Base-by-base conservation (phyloP, 805 yeast genomes). In the Kazachstania psychrophila region DNA sequence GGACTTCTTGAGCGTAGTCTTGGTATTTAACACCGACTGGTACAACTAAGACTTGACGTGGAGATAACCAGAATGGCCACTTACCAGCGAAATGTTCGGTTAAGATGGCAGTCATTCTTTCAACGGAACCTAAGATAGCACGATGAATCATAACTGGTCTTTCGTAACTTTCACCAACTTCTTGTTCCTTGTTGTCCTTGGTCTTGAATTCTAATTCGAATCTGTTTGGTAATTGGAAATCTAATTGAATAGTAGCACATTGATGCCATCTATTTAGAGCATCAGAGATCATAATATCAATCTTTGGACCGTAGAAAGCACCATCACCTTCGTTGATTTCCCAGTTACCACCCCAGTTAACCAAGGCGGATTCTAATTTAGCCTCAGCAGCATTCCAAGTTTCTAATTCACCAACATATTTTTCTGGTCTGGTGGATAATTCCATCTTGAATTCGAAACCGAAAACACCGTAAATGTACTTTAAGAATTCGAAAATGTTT, bases 31-130 rank as follows among this genome's bases (percentile, higher is more conserved):
- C 94, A 57, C 96, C 96, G 52, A 92, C 96, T 51, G 98, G 98
- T 22, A 92, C 92, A 54, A 92, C 94, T 52, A 89, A 70, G 40
- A 89, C 75, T 69, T 92, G 99, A 70, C 98, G 82, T 56, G 99
- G 99, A n/a, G 97, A 88, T 60, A 92, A 73, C 98, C 98, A 92
- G 74, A 92, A 85, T 57, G 99, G 99, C 99, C 99, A 92, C 63
- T 87, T 92, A 56, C 99, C 99, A 59, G 88, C 95, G 67, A 72
- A 92, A 69, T 92, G 98, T 67, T 92, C 99, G 41, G 95, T 88
- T 64, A 92, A 77, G 52, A 92, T 89, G 45, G 96, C 98, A 45
- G 95, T 84, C 97, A 92, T 88, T 73, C 99, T 84, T 73, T 92
- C 99, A 43, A 92, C 94, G 31, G 96, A 85, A 50, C 99, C 99